Evolutionary conservation across 2,329 filamentous ascomycete genomes (phyloP), one percentile per base, ranked within the genome.

Genomic region (Gaeumannomyces tritici): DNA sequence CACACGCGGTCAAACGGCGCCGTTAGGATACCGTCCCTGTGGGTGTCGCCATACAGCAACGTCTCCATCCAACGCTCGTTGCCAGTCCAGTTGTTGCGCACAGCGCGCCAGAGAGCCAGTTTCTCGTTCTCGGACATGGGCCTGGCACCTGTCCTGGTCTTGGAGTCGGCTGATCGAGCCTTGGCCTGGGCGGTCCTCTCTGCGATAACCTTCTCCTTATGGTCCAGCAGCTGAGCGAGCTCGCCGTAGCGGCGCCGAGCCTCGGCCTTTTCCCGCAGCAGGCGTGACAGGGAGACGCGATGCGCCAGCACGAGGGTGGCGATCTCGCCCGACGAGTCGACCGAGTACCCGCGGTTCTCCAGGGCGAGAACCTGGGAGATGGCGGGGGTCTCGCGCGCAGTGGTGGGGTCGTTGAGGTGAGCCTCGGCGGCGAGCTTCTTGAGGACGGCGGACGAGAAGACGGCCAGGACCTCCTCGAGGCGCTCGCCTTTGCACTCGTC

Each of bases 401-500:
- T 26, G 62, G 60, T 15, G 57, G 61, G 61, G 55, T 62, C 58
- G 33, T 70, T 68, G 55, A 66, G 63, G 31, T 68, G 67, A 24
- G 67, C 63, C 55, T 72, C 75, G 0, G 80, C 77, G 1, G 89
- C 75, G 0, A 84, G 74, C 70, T 88, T 91, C 70, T 89, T 89
- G 65, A 98, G 73, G 0, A 96, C 92, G 0, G 86, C 84, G 18
- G 89, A 90, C 1, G 93, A 97, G 69, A 99, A 96, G 0, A 86
- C 80, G 3, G 91, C 86, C 31, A 98, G 80, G 1, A 96, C 77
- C 71, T 99, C 95, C 71, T 93, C 92, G 62, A 98, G 84, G 66
- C 91, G 88, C 62, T 96, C 92, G 7, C 93, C 93, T 67, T 89
- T 93, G 76, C 95, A 99, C 69, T 99, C 93, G 71, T 99, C 95